Evolutionary conservation across 2,329 filamentous ascomycete species (phyloP), one percentile per base, ranked within the genome.

Genomic region (Neofusicoccum sp.): DNA sequence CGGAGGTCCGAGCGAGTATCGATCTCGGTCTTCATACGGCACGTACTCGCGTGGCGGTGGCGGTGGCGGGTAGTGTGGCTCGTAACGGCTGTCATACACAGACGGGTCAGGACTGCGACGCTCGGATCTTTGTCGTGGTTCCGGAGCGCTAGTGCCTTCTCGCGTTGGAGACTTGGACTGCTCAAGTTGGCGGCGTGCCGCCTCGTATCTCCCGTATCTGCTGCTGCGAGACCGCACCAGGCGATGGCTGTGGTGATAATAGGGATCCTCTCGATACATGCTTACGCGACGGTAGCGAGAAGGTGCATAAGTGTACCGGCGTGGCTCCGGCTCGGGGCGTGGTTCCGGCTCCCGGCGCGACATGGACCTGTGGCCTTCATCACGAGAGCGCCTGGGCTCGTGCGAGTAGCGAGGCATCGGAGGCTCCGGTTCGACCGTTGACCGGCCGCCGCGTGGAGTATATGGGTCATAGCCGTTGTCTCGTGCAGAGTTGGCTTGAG

Each of bases 161-260:
- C 61, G 45, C 29, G 61, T 52, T 6, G 61, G 61, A 7, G 52
- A 58, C 54, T 59, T 63, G 45, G 52, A 58, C 11, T 59, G 62
- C 14, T 61, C 62, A 4, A 64, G 43, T n/a, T 49, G 56, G 14
- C 56, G 45, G 34, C 58, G 62, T 9, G 56, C 50, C 34, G 62
- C 62, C 22, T 64, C 62, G 34, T 64, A 64, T 6, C 58, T 56
- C 9, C 58, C 58, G 29, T 61, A 64, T 16, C 62, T 50, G 14
- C 47, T 56, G 7, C 62, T 39, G n/a, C 48, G 62, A 6, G 62
- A 31, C 6, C 36, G 56, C 12, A 56, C 56, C 12, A 64, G 33
- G 12, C 56, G 58, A 31, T 56, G 56, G 11, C 36, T 16, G 3
- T 52, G 22, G 22, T 22, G 36, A 4, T 47, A 36, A 28, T 56